These are phyloP conservation scores for Berkeleyomyces basicola DNA, from an alignment of 2,329 filamentous ascomycete genomes.

Conservation along the genomic window DNA sequence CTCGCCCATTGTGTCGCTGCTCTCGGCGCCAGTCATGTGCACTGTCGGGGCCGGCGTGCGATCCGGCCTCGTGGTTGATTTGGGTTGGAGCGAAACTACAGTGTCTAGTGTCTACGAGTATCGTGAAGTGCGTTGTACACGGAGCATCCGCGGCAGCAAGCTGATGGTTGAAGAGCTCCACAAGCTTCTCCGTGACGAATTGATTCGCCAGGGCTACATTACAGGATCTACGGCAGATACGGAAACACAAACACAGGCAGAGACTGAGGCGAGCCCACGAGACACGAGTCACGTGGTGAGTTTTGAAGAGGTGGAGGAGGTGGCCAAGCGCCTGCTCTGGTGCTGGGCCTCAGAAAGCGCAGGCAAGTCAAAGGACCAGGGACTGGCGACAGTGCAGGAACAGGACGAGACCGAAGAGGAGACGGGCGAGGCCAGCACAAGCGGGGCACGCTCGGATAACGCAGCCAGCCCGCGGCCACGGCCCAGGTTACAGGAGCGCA, in stretches of 20 bases:
- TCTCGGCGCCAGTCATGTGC: slow-evolving; percentile 60
- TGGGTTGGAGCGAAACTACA: slow-evolving; percentile 83
- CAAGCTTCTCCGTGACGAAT: slow-evolving; percentile 37
- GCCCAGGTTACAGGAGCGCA: slow-evolving; percentile 5
- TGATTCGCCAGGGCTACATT: slow-evolving; percentile 17
- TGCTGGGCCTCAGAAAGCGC: slow-evolving; percentile 31
- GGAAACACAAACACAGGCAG: slow-evolving; percentile 14
- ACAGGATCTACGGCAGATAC: slow-evolving; percentile 15
- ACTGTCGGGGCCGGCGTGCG: slow-evolving; percentile 67
- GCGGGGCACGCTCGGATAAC: slow-evolving; percentile 16
- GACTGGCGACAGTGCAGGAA: slow-evolving; percentile 37
- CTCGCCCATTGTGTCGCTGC: slow-evolving; percentile 60
- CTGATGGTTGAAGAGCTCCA: slow-evolving; percentile 53
- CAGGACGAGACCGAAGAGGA: slow-evolving; percentile 33
- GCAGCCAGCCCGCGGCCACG: background rate
- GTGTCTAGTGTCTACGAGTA: slow-evolving; percentile 84
- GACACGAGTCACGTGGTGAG: slow-evolving; percentile 28
- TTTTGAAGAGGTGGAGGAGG: slow-evolving; percentile 71
- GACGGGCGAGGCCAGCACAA: background rate
- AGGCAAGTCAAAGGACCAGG: slow-evolving; percentile 17
- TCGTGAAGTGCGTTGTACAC: slow-evolving; percentile 54
- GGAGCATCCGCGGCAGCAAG: slow-evolving; percentile 61
- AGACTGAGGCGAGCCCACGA: slow-evolving; percentile 14
- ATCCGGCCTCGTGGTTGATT: slow-evolving; percentile 71
- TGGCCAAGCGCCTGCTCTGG: slow-evolving; percentile 62